Percentiles rank a stretch among this genome's conserved stretches.
Conservation (phyloP, 2,329 filamentous ascomycete genomes). For the Aspergillus calidoustus region DNA sequence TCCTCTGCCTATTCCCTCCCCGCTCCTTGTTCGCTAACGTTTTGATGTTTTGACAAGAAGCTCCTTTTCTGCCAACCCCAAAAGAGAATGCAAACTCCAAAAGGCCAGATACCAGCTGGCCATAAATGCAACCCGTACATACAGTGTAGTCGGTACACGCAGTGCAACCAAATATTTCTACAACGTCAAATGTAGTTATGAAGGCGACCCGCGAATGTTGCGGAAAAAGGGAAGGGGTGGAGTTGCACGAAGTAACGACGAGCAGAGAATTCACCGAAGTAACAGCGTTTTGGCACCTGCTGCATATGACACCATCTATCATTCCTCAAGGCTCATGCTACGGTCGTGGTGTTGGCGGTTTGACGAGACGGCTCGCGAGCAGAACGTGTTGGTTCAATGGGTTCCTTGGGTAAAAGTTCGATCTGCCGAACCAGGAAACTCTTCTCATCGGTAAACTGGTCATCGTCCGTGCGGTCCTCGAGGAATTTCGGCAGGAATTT, state of each 20-base stretch:
- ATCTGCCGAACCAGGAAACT: slow-evolving; percentile 98
- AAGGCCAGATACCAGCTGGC: slow-evolving; percentile 30
- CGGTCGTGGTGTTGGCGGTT: slow-evolving; percentile 34
- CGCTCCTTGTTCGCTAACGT: slow-evolving; percentile 8
- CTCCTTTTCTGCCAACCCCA: slow-evolving; percentile 18
- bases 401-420: slow-evolving; percentile 52
- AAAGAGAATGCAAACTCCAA: slow-evolving; percentile 25
- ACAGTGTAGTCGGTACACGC: slow-evolving; percentile 10
- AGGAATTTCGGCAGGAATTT: slow-evolving; percentile 89
- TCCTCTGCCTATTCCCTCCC: slow-evolving; percentile 3
- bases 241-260: not conserved
- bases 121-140: slow-evolving; percentile 26
- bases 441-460: slow-evolving; percentile 98
- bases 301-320: not conserved
- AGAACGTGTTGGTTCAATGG: slow-evolving; percentile 41
- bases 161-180: slow-evolving; percentile 12
- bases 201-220: not conserved
- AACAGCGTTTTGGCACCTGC: not conserved
- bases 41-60: slow-evolving; percentile 15
- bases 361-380: slow-evolving; percentile 33
- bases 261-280: not conserved
- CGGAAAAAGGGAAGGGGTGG: slow-evolving; percentile 5
- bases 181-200: slow-evolving; percentile 7
- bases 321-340: slow-evolving; percentile 27
- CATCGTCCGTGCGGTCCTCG: slow-evolving; percentile 93